These are phyloP conservation scores for Hymenoscyphus fraxineus DNA, from an alignment of 2,329 filamentous ascomycete species.

Conservation along the genomic window DNA sequence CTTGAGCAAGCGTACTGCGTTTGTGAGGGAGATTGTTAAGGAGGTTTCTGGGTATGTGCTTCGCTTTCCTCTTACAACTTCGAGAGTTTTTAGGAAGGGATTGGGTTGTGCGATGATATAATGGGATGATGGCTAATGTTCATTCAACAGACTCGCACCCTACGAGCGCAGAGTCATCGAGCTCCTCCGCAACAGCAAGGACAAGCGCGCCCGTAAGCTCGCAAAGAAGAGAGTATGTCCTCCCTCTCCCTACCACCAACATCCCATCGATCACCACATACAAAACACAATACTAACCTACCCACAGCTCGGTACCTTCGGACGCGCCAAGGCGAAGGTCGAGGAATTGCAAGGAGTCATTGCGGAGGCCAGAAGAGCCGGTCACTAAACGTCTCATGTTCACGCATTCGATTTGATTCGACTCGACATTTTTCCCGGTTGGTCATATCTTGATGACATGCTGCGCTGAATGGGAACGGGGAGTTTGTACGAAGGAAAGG, in stretches of 20 bases:
- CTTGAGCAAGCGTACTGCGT: slow-evolving; percentile 93
- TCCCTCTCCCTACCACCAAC: not conserved
- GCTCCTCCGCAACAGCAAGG: slow-evolving; percentile 97
- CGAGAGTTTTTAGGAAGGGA: not conserved
- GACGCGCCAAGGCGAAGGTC: slow-evolving; percentile 98
- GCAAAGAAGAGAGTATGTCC: slow-evolving; percentile 93
- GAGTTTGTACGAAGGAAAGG: slow-evolving; percentile 24
- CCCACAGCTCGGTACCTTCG: slow-evolving; percentile 90
- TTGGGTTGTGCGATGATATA: not conserved
- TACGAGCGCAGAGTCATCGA: slow-evolving; percentile 99
- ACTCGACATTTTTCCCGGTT: not conserved
- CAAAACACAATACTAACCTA: not conserved
- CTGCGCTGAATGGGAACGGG: slow-evolving; percentile 15
- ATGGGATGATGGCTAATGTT: slow-evolving; percentile 14
- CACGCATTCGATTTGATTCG: slow-evolving; percentile 2
- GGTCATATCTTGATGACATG: not conserved
- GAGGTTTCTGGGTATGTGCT: slow-evolving; percentile 86
- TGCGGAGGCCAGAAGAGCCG: slow-evolving; percentile 82
- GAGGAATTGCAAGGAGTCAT: slow-evolving; percentile 98
- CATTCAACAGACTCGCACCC: slow-evolving; percentile 65
- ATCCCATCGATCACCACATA: not conserved
- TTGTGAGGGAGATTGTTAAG: slow-evolving; percentile 96
- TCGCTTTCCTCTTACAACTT: not conserved
- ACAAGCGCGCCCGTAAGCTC: slow-evolving; percentile 98
- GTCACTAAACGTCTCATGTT: slow-evolving; percentile 52